Evolutionary conservation across 2,329 filamentous ascomycete species (phyloP), one percentile per base, ranked within the genome.

Genomic region (Scolecobasidium constrictum): DNA sequence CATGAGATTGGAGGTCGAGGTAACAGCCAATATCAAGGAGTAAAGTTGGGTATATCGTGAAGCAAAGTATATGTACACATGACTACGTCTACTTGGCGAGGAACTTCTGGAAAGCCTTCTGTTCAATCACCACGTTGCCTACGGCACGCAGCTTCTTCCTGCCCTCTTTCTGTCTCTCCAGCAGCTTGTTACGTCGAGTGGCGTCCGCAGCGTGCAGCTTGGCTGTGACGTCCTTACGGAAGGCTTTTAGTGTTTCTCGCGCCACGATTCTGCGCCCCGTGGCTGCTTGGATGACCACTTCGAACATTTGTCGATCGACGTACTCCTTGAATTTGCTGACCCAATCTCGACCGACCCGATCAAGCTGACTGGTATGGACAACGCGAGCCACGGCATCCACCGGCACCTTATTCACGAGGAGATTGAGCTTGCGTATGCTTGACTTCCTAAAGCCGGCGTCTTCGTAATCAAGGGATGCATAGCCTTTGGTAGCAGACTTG

Each of bases 91-190:
- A 44, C 23, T 44, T 44, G 2, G 87, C 75, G 59, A 98, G 63
- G 60, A 98, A 98, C 51, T 79, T 85, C 62, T 98, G 92, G 59
- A 96, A 98, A 3, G 88, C 87, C 52, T 86, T 83, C 54, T 95
- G 87, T 48, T 96, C 88, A 60, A 98, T 96, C n/a, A 87, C 75
- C 1, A 98, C 88, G 57, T 94, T 94, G 0, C 92, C 67, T 4
- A 88, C 81, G 1, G 82, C 75, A 46, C 86, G 77, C 46, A 98
- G 64, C 62, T 82, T 83, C 75, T 94, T 95, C 44, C 87, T 74
- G 0, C 92, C 92, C 51, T 88, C 88, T 66, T 98, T 98, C 63
- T 98, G 92, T 70, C 90, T 94, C 66, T 96, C 90, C 9, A 98
- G 64, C 50, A 98, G 63, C 63, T 98, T 98, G 55, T 79, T 75